A percentile compares a stretch with the other conserved stretches of the same genome.
Conservation (phyloP, 1,284 basidiomycete species). For the Irpex rosettiformis region DNA sequence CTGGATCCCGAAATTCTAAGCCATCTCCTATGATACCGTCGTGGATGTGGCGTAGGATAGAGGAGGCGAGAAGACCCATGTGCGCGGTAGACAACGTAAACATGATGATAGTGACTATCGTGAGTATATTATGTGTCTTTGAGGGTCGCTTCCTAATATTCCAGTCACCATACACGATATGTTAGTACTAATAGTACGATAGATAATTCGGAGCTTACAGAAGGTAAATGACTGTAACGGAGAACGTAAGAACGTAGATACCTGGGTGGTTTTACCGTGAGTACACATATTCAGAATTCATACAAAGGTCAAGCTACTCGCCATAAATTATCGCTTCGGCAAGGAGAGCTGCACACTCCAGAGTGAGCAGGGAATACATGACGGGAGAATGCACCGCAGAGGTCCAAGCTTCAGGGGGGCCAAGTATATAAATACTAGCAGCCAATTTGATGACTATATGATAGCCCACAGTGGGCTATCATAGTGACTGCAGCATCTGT, state of each 20-base stretch:
- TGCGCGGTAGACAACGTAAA: slow-evolving; percentile 3
- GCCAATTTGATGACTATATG: too few species aligned
- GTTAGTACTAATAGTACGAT: too few species aligned
- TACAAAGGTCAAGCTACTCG: neutral
- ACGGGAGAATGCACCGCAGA: too few species aligned
- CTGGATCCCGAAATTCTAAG: slow-evolving; percentile 1
- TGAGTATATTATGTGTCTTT: neutral
- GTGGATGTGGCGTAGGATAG: slow-evolving; percentile 4
- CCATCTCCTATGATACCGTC: neutral
- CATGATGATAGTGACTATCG: neutral
- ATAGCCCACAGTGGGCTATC: too few species aligned
- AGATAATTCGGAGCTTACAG: too few species aligned
- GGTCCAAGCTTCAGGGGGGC: too few species aligned
- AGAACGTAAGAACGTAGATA: slow-evolving; percentile 4
- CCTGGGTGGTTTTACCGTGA: neutral
- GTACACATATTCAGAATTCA: neutral
- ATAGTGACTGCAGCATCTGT: too few species aligned
- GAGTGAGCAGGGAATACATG: slow-evolving; percentile 4
- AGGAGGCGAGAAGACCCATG: slow-evolving; percentile 2
- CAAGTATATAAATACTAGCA: too few species aligned
- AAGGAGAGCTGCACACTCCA: slow-evolving; percentile 1
- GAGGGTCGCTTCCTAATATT: neutral
- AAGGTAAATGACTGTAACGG: neutral
- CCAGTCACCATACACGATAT: too few species aligned
- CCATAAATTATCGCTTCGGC: slow-evolving; percentile 4